A percentile compares a stretch with the other conserved stretches of the same genome.
phyloP scores from a whole-genome alignment of 768 basidiomycete genomes.

The Serpula lacrymans region DNA sequence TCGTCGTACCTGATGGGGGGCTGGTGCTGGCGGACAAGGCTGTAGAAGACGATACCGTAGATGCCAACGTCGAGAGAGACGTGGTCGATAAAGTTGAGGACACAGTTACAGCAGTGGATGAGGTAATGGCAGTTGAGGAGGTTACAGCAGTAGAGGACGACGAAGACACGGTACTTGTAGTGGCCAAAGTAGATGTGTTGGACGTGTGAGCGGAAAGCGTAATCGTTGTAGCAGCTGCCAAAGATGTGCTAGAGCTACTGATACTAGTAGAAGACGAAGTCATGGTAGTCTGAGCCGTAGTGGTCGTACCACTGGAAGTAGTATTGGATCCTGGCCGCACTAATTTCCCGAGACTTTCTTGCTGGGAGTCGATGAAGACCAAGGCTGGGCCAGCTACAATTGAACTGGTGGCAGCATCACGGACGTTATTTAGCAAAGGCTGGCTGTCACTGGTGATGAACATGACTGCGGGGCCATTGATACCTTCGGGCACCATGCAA shows the following conservation, averaged over 20 bases:
- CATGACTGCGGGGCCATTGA: conserved; percentile 75
- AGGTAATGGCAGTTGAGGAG: conserved; percentile 16
- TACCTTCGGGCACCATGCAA: conserved; percentile 61
- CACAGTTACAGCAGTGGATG: background rate
- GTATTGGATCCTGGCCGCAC: conserved; percentile 29
- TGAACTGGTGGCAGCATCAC: conserved; percentile 48
- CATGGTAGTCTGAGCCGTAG: background rate
- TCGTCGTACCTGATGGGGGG: too few species aligned
- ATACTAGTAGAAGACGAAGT: background rate
- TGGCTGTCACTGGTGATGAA: conserved; percentile 63
- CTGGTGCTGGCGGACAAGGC: conserved; percentile 9
- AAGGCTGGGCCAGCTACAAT: conserved; percentile 72
- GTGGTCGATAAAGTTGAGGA: too few species aligned
- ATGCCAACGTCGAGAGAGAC: too few species aligned
- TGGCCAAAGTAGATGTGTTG: conserved; percentile 1
- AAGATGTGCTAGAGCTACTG: conserved; percentile 2
- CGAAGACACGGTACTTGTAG: conserved; percentile 17
- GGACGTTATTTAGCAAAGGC: conserved; percentile 61
- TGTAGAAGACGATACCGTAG: too few species aligned
- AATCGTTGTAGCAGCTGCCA: conserved; percentile 5
- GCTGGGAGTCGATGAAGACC: conserved; percentile 59
- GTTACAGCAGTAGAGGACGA: conserved; percentile 30
- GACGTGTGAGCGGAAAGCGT: conserved; percentile 1
- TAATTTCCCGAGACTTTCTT: conserved; percentile 49
- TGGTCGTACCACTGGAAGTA: background rate